These are phyloP conservation scores for Avena insularis DNA, from an alignment of 176 grass and related monocot genomes.

Conservation along the genomic window DNA sequence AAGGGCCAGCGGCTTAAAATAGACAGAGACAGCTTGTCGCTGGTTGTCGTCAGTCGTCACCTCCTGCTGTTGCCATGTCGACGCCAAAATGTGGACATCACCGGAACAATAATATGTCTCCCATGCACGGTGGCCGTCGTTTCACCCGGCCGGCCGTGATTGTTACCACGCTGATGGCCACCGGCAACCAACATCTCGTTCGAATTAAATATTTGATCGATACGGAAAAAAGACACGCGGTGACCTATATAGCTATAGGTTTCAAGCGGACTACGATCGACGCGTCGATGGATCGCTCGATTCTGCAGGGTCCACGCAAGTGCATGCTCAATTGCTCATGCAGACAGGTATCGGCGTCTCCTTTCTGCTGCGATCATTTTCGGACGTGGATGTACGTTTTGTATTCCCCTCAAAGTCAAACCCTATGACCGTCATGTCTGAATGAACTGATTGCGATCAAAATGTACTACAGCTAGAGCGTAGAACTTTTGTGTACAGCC, in stretches of 20 bases:
- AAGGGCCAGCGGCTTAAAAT: not conserved
- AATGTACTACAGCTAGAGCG: not conserved
- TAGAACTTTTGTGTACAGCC: not conserved
- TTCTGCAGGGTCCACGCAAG: not conserved
- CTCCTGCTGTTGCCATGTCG: conserved; percentile 27
- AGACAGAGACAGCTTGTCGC: not conserved
- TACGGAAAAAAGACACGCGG: not conserved
- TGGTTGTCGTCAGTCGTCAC: too few species aligned
- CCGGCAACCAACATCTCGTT: conserved; percentile 38
- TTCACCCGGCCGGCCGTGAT: not conserved
- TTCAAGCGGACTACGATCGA: not conserved
- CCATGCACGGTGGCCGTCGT: not conserved
- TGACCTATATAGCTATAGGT: not conserved
- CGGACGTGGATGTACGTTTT: not conserved
- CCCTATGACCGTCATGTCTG: not conserved
- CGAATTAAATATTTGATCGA: conserved; percentile 12
- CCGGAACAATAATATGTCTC: not conserved
- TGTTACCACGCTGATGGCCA: conserved; percentile 35
- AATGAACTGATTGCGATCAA: too few species aligned
- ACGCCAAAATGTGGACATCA: conserved; percentile 27
- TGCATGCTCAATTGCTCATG: not conserved
- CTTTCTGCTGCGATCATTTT: not conserved
- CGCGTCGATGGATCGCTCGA: not conserved
- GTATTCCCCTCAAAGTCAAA: conserved; percentile 24
- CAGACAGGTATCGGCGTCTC: not conserved